Conservation (phyloP, 805 yeast genomes). For the Pichia thaimueangensis region DNA sequence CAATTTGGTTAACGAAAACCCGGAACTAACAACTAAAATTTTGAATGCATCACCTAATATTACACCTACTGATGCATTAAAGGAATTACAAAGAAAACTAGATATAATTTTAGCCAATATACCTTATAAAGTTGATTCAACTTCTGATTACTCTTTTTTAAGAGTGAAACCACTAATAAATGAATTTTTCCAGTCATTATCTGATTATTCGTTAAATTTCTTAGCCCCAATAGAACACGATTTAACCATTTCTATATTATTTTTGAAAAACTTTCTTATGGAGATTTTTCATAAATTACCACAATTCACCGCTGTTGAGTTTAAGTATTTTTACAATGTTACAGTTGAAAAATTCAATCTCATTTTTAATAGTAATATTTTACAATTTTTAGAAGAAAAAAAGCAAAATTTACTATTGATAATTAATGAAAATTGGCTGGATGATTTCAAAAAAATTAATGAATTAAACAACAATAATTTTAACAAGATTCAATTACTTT, state of each 20-base stretch:
- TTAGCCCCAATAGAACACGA: constrained; percentile 65
- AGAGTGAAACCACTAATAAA: constrained; percentile 62
- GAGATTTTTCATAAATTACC: constrained; percentile 59
- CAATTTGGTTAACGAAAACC: constrained; percentile 50
- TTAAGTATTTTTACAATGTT: constrained; percentile 36
- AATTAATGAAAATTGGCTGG: constrained; percentile 30
- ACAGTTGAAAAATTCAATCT: constrained; percentile 30
- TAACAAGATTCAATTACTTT: constrained; percentile 18
- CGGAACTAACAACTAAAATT: constrained; percentile 52
- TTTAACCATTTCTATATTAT: constrained; percentile 47
- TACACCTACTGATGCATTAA: constrained; percentile 44
- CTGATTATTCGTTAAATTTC: constrained; percentile 68
- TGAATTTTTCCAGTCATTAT: constrained; percentile 63
- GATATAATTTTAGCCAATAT: constrained; percentile 40
- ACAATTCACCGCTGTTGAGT: constrained; percentile 51
- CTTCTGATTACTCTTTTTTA: constrained; percentile 69
- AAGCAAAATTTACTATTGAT: constrained; percentile 29
- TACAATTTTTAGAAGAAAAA: constrained; percentile 25
- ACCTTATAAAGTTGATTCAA: constrained; percentile 71
- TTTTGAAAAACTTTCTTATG: constrained; percentile 54
- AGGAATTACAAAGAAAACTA: constrained; percentile 41
- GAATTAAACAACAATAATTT: constrained; percentile 27
- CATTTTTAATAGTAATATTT: constrained; percentile 24
- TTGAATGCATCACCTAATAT: constrained; percentile 51
- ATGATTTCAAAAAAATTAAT: constrained; percentile 25